phyloP scores from a whole-genome alignment of 164 flowering plant genomes.

The Tinospora cordifolia region DNA sequence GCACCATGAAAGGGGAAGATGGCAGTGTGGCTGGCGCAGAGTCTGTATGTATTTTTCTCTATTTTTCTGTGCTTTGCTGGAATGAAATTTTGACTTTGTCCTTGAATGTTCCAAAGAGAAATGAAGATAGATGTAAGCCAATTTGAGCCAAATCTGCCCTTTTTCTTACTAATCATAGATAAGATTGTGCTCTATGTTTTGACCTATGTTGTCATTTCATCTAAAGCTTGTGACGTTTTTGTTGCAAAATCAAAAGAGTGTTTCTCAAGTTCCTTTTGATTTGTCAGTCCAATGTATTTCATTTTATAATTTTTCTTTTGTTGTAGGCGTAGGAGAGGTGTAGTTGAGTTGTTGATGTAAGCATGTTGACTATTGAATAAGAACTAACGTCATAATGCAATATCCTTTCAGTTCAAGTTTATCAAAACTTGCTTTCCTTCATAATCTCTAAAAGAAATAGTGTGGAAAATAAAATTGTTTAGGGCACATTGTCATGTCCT shows the following conservation, averaged over 20 bases:
- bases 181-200: not conserved
- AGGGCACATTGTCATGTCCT: no score
- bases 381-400: no score
- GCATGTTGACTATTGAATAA: no score
- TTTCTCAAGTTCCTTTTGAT: not conserved
- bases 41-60: conserved; percentile 5
- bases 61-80: conserved; percentile 4
- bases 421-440: no score
- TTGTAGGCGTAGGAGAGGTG: no score
- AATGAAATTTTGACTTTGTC: conserved; percentile 10
- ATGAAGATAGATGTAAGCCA: conserved; percentile 12
- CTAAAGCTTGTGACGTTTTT: not conserved
- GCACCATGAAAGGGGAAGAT: not conserved
- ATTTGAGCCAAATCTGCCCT: conserved; percentile 11
- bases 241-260: not conserved
- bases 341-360: no score
- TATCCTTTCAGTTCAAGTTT: no score
- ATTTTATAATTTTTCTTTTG: no score
- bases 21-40: conserved; percentile 2
- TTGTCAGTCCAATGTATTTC: no score
- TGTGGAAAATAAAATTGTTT: no score
- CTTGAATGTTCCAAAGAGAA: conserved; percentile 1
- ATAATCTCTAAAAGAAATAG: no score
- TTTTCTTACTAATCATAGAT: not conserved
- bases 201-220: not conserved